Percentiles rank a stretch among this genome's conserved stretches.
Conservation (phyloP, 139 green algal species). For the Micromonas pusilla region DNA sequence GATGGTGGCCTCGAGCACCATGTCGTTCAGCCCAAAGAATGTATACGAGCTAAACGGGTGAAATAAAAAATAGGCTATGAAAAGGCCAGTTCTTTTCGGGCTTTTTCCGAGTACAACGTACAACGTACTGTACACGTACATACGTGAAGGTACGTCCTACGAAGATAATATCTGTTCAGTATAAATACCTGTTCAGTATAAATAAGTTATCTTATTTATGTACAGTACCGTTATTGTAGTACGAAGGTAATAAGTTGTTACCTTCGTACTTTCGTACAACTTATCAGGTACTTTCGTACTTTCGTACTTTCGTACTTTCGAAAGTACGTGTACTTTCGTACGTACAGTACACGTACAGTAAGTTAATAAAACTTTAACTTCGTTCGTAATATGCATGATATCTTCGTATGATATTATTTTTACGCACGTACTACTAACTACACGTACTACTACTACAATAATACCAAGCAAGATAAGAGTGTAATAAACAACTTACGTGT, state of each 20-base stretch:
- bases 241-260: too few relatives aligned
- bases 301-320: background rate
- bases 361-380: too few relatives aligned
- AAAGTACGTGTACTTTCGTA: background rate
- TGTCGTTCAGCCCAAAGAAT: conserved; percentile 13
- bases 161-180: too few relatives aligned
- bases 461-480: background rate
- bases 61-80: background rate
- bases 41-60: too few relatives aligned
- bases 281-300: background rate
- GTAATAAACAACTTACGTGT: background rate
- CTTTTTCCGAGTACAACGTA: too few relatives aligned
- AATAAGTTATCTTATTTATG: too few relatives aligned
- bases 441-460: background rate
- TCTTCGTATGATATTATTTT: background rate
- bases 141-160: too few relatives aligned
- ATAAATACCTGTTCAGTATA: too few relatives aligned
- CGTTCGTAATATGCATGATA: background rate
- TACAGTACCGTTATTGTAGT: too few relatives aligned
- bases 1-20: conserved; percentile 73
- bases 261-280: too few relatives aligned
- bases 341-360: background rate
- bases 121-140: too few relatives aligned
- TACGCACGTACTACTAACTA: background rate
- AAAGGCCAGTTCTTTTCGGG: background rate